Base-by-base conservation (phyloP, 2,329 filamentous ascomycete species). In the Colletotrichum sp. region DNA sequence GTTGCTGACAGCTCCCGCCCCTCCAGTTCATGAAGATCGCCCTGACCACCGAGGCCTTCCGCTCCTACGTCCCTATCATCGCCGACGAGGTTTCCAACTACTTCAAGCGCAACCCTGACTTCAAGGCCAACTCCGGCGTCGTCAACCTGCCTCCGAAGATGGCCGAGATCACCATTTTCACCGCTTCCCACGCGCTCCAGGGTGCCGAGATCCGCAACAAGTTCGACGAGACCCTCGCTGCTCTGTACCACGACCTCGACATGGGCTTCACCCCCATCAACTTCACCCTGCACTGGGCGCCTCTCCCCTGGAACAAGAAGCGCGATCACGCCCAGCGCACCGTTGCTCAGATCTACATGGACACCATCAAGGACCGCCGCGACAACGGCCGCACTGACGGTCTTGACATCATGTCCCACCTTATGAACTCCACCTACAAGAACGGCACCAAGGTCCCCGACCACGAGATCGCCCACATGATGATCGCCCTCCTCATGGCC, bases 401-500 rank as follows among this genome's bases (percentile, higher is more conserved):
- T 76, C 88, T 90, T 66, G 95, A 98, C 85, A 98, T 98, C 90
- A 96, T 98, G 85, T 96, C 94, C 92, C 95, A 97, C 82, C 87
- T 98, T 78, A 97, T 98, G 95, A 92, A 92, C 80, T 95, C 93
- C 80, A 90, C 88, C 28, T 98, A 98, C 90, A 98, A 98, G 88
- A 92, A 96, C 80, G 95, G 95, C 79, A 92, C 88, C 52, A 88
- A 89, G 8, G 90, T 98, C n/a, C 94, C 95, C 18, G 95, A 98
- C 82, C 90, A 94, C 81, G 95, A 98, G 84, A 91, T 98, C 74
- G 95, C 95, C 26, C 94, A 97, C 86, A 96, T 98, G 91, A 96
- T 98, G 94, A 98, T 98, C 84, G 95, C 95, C 8, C 90, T 98
- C 26, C 92, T 98, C 77, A 98, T 98, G 95, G 95, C 95, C 75